Evolutionary conservation across 805 yeast genomes (phyloP).

Genomic region (Candida anglica): DNA sequence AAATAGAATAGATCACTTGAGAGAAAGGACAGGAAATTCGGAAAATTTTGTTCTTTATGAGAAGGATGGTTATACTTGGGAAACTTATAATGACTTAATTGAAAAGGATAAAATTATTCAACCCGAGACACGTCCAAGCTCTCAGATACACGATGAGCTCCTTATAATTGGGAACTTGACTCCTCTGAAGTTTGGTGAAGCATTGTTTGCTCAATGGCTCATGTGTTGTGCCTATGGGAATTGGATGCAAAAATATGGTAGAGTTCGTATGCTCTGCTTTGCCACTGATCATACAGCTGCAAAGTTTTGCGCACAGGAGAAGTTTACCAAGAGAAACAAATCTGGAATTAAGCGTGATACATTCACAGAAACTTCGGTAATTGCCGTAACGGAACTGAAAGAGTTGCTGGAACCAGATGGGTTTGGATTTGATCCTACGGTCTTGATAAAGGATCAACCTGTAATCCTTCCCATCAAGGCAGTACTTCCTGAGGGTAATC

Average conservation of each 20-base stretch:
- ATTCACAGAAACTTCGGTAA: slow-evolving; percentile 52
- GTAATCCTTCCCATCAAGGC: slow-evolving; percentile 22
- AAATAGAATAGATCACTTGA: slow-evolving; percentile 18
- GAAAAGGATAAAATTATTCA: slow-evolving; percentile 40
- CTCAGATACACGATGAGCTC: slow-evolving; percentile 48
- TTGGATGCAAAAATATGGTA: slow-evolving; percentile 70
- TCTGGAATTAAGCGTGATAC: slow-evolving; percentile 63
- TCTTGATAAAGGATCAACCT: slow-evolving; percentile 35
- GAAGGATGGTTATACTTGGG: slow-evolving; percentile 68
- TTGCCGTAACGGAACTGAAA: slow-evolving; percentile 41
- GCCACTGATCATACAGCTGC: slow-evolving; percentile 50
- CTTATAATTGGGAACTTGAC: slow-evolving; percentile 60
- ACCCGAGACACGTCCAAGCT: slow-evolving; percentile 23
- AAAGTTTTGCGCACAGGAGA: slow-evolving; percentile 55
- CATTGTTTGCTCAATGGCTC: slow-evolving; percentile 70
- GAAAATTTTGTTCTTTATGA: slow-evolving; percentile 30
- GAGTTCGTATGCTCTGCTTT: slow-evolving; percentile 73
- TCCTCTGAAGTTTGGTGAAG: slow-evolving; percentile 51
- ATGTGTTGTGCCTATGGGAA: slow-evolving; percentile 63
- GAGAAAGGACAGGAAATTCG: slow-evolving; percentile 17
- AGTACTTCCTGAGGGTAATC: slow-evolving; percentile 25
- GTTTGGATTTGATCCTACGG: slow-evolving; percentile 30
- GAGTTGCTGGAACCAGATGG: slow-evolving; percentile 19
- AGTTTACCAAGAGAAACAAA: slow-evolving; percentile 51
- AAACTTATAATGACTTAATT: slow-evolving; percentile 48